Evolutionary conservation across 768 basidiomycete species (phyloP), one percentile per base, ranked within the genome.

Genomic region (Ramaria sp.): DNA sequence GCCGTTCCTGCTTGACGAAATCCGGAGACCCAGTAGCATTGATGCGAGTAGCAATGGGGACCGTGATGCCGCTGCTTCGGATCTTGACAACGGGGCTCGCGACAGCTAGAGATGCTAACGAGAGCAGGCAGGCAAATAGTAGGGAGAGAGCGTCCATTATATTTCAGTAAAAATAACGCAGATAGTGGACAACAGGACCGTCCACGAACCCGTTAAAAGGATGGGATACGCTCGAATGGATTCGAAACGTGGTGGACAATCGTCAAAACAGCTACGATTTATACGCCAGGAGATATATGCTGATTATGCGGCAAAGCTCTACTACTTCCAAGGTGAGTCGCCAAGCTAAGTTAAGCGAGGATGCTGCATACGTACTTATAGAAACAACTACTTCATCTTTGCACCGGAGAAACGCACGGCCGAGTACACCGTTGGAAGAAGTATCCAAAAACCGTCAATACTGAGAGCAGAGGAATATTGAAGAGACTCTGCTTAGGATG

Each of bases 21-120:
- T 12, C 3, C 12, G 24, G 34, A 34, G 33, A 11, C 0, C 57
- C 57, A n/a, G 38, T 51, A 11, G 51, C 31, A 58, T 42, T 43
- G 27, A 58, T 20, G 11, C 41, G 48, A 9, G n/a, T 30, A 3
- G 57, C 57, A 27, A 58, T 53, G 22, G 51, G 50, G 27, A 58
- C 15, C 1, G 57, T 58, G 24, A 58, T 51, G 13, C 30, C 11
- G 7, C 20, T 48, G 37, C 49, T 46, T 3, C 57, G 50, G n/a
- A 53, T n/a, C 41, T 58, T 19, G 24, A 57, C 48, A 19, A 58
- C 20, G 2, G 57, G 50, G 20, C 12, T 30, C 2, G 27, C 15
- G 4, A 37, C 3, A 20, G 50, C 24, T 11, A 51, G 15, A 20
- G 46, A 12, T 1, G 12, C 46, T 12, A 47, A 5, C 20, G 46